Evolutionary conservation across 2,329 filamentous ascomycete genomes (phyloP).

Genomic region (Rachicladosporium sp.): DNA sequence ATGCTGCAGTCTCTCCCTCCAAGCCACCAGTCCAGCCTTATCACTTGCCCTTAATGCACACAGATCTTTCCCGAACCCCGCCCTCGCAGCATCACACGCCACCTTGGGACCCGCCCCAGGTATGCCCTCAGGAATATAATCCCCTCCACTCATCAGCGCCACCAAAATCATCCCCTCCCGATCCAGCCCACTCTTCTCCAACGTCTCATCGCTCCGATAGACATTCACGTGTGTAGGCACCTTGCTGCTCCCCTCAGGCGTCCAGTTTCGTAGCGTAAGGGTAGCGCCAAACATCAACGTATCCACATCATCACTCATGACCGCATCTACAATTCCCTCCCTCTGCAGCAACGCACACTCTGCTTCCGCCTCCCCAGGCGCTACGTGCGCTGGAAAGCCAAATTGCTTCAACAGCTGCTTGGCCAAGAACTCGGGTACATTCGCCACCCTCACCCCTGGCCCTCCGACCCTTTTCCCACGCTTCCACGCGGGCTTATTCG

Average conservation of each 20-base stretch:
- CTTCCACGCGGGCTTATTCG: conserved; percentile 75
- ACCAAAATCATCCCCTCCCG: conserved; percentile 86
- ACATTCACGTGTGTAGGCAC: conserved; percentile 80
- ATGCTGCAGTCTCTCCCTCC: conserved; percentile 59
- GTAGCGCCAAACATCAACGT: conserved; percentile 93
- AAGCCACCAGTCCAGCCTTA: conserved; percentile 46
- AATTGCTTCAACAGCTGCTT: conserved; percentile 78
- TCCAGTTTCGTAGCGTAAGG: conserved; percentile 69
- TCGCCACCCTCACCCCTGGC: conserved; percentile 50
- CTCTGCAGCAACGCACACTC: conserved; percentile 82
- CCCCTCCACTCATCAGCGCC: conserved; percentile 87
- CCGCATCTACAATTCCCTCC: conserved; percentile 76
- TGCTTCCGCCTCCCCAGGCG: conserved; percentile 89
- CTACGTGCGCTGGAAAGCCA: conserved; percentile 71
- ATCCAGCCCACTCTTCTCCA: conserved; percentile 51
- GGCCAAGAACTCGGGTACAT: conserved; percentile 59
- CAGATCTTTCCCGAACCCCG: conserved; percentile 69
- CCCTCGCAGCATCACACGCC: conserved; percentile 79
- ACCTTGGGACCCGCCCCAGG: conserved; percentile 77
- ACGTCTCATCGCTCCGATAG: conserved; percentile 54
- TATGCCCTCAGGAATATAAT: conserved; percentile 77
- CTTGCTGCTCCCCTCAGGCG: conserved; percentile 49
- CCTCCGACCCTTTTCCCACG: conserved; percentile 58
- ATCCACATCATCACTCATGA: conserved; percentile 92
- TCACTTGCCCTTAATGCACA: conserved; percentile 54